Percentiles rank a stretch among this genome's conserved stretches.
These are phyloP conservation scores for Achaetomium macrosporum DNA, from an alignment of 2,329 filamentous ascomycete species.

Conservation along the genomic window DNA sequence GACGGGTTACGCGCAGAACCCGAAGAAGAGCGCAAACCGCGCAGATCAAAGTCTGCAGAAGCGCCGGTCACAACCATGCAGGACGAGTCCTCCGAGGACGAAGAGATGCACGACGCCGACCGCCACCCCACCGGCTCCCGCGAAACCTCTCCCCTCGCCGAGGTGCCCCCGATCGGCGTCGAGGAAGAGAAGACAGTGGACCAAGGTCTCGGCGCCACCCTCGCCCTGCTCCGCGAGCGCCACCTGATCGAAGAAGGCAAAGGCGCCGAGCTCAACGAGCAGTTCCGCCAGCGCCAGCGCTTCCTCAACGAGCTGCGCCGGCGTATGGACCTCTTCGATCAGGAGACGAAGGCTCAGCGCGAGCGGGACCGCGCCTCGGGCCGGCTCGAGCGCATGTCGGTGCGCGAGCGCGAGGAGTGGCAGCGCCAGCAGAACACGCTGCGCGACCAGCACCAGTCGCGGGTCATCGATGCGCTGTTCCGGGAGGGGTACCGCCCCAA, in stretches of 20 bases:
- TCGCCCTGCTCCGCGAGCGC: conserved; percentile 78
- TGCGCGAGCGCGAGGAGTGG: conserved; percentile 85
- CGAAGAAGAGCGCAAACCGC: conserved; percentile 47
- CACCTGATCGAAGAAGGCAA: conserved; percentile 66
- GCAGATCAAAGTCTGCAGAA: conserved; percentile 38
- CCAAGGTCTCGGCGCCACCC: conserved; percentile 72
- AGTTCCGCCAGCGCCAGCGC: conserved; percentile 63
- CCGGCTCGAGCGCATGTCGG: conserved; percentile 79
- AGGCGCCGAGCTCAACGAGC: conserved; percentile 57
- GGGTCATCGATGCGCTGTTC: conserved; percentile 79
- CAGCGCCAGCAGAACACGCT: conserved; percentile 81
- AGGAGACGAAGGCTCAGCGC: conserved; percentile 70
- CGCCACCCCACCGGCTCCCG: conserved; percentile 37
- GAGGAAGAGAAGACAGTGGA: conserved; percentile 80
- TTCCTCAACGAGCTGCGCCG: conserved; percentile 76
- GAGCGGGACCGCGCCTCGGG: conserved; percentile 82
- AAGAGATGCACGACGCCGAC: conserved; percentile 46
- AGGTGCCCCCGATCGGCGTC: conserved; percentile 63
- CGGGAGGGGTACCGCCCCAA: conserved; percentile 83
- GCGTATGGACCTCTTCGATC: conserved; percentile 70
- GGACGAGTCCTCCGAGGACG: conserved; percentile 37
- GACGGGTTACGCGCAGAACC: conserved; percentile 70
- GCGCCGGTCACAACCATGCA: conserved; percentile 40
- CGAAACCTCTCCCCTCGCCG: conserved; percentile 31
- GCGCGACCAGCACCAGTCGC: conserved; percentile 78